Percentiles rank a stretch among this genome's conserved stretches.
These are phyloP conservation scores for Psilocybe azurescens DNA, from an alignment of 768 basidiomycete species.

Conservation along the genomic window DNA sequence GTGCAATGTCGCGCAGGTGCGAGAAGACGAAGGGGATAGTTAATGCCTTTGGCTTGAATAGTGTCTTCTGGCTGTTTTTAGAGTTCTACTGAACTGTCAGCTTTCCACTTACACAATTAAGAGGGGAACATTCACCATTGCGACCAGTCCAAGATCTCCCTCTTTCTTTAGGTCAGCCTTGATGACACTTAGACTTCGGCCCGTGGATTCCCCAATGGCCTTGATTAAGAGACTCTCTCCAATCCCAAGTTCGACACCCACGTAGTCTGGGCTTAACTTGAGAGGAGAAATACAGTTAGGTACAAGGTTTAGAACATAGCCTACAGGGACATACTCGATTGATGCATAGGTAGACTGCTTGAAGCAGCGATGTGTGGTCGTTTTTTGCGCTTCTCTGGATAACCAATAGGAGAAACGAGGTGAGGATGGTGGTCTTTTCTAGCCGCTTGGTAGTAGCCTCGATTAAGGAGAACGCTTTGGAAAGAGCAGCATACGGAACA, in stretches of 20 bases:
- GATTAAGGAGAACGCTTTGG: constrained; percentile 87
- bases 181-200: constrained; percentile 80
- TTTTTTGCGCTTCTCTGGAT: constrained; percentile 83
- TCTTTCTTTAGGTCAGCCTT: constrained; percentile 94
- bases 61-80: constrained; percentile 88
- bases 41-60: constrained; percentile 93
- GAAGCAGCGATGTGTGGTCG: constrained; percentile 78
- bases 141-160: constrained; percentile 94
- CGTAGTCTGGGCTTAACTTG: constrained; percentile 93
- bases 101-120: not conserved
- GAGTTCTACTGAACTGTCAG: constrained; percentile 65
- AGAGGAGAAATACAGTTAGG: not conserved
- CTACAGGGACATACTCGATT: constrained; percentile 70
- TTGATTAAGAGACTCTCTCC: constrained; percentile 95
- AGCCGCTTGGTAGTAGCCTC: constrained; percentile 95
- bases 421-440: constrained; percentile 90
- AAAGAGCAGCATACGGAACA: constrained; percentile 92
- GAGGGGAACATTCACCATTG: constrained; percentile 66
- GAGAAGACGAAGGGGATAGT: constrained; percentile 90
- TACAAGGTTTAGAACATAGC: not conserved
- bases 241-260: constrained; percentile 94
- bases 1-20: constrained; percentile 89
- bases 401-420: constrained; percentile 87
- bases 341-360: constrained; percentile 94
- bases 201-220: constrained; percentile 94